Evolutionary conservation across 192 early-diverging fungal species (phyloP).

Genomic region (Cetraspora pellucida): DNA sequence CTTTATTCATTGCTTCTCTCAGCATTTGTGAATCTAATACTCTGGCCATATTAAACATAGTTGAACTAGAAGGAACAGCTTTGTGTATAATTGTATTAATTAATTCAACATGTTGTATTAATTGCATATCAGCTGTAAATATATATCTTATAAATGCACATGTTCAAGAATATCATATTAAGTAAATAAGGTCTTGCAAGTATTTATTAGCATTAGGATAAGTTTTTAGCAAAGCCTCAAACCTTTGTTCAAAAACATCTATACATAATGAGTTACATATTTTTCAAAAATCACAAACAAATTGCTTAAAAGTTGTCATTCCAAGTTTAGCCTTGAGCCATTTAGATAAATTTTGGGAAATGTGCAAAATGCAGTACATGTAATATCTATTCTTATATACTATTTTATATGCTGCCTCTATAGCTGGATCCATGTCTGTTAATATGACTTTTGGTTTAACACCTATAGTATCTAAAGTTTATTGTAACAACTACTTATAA

Average conservation of each 20-base stretch:
- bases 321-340: conserved; percentile 4
- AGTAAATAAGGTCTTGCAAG: not conserved
- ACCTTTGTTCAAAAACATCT: not conserved
- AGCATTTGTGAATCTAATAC: not conserved
- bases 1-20: not conserved
- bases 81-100: conserved; percentile 23
- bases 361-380: not conserved
- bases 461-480: not conserved
- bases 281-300: not conserved
- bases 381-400: not conserved
- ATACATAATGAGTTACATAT: not conserved
- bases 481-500: not conserved
- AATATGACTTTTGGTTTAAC: not conserved
- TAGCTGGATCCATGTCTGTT: not conserved
- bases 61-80: not conserved
- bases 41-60: not conserved
- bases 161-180: not conserved
- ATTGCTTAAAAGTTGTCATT: not conserved
- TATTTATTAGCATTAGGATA: not conserved
- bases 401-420: not conserved
- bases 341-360: no score
- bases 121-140: conserved; percentile 31
- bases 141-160: not conserved
- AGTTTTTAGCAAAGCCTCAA: not conserved
- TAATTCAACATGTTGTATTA: conserved; percentile 22